Evolutionary conservation across 2,329 filamentous ascomycete genomes (phyloP).

Genomic region (Alternaria longipes): DNA sequence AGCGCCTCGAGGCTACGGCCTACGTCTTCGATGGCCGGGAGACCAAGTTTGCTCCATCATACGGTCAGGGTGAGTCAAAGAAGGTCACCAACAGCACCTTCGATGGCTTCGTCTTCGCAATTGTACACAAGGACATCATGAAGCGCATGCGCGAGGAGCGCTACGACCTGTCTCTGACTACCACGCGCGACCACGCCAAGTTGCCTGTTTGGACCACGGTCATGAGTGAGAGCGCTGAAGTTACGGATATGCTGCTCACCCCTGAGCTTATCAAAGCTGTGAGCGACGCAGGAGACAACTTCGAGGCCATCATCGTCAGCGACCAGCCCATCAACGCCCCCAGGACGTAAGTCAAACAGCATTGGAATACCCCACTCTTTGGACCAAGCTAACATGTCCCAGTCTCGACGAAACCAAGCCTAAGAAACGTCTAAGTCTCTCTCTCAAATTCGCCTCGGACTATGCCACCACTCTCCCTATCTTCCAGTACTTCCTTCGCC

Average conservation of each 20-base stretch:
- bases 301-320: conserved; percentile 84
- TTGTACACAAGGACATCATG: conserved; percentile 97
- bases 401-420: conserved; percentile 85
- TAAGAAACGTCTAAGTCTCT: conserved; percentile 86
- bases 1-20: conserved; percentile 77
- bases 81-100: conserved; percentile 71
- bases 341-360: conserved; percentile 69
- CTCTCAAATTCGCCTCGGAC: conserved; percentile 70
- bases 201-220: conserved; percentile 89
- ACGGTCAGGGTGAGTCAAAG: conserved; percentile 69
- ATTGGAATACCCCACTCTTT: neutral
- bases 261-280: conserved; percentile 86
- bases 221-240: conserved; percentile 96
- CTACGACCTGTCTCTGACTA: conserved; percentile 92
- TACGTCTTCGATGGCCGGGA: conserved; percentile 96
- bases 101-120: conserved; percentile 92
- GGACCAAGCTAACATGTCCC: conserved; percentile 15
- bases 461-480: conserved; percentile 73
- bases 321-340: conserved; percentile 92
- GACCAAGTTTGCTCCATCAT: conserved; percentile 73
- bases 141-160: conserved; percentile 87
- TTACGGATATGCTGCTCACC: conserved; percentile 87
- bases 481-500: conserved; percentile 81
- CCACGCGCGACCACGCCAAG: conserved; percentile 91
- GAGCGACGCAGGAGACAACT: conserved; percentile 75